These are phyloP conservation scores for Geotrichum phurueaensis DNA, from an alignment of 1,139 yeast species.

Conservation along the genomic window DNA sequence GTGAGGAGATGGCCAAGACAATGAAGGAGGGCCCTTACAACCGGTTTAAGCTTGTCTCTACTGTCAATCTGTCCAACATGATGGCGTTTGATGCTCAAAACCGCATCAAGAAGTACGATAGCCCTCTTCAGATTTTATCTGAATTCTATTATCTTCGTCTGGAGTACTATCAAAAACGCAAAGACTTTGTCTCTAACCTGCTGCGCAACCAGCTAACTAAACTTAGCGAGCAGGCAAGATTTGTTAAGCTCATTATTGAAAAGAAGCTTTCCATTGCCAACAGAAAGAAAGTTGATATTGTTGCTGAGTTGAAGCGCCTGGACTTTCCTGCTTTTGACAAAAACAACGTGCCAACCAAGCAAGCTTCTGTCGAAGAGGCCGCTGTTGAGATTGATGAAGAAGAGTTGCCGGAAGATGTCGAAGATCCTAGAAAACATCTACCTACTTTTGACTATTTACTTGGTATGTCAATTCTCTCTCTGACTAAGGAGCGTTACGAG, in stretches of 20 bases:
- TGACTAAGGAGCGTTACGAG: constrained; percentile 84
- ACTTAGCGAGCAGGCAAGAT: constrained; percentile 79
- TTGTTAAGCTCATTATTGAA: constrained; percentile 84
- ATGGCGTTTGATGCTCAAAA: constrained; percentile 95
- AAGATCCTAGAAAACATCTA: constrained; percentile 36
- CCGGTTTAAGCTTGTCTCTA: constrained; percentile 68
- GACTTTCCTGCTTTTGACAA: constrained; percentile 75
- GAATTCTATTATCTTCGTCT: constrained; percentile 84
- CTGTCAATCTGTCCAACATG: constrained; percentile 76
- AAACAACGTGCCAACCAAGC: constrained; percentile 51
- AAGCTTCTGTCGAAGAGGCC: constrained; percentile 35
- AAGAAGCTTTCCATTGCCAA: constrained; percentile 64
- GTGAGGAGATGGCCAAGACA: constrained; percentile 80
- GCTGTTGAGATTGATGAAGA: constrained; percentile 39
- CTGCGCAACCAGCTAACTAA: constrained; percentile 70
- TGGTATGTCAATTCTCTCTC: constrained; percentile 89
- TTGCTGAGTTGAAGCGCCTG: constrained; percentile 53
- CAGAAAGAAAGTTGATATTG: constrained; percentile 59
- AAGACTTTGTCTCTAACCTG: constrained; percentile 66
- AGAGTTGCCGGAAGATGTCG: constrained; percentile 28
- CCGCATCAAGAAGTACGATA: constrained; percentile 74
- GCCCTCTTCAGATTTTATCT: constrained; percentile 66
- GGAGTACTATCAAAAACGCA: constrained; percentile 86
- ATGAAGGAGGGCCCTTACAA: constrained; percentile 69
- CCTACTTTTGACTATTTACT: constrained; percentile 44